Conservation (phyloP, 2,329 filamentous ascomycete species). For the Colletotrichum noveboracense region DNA sequence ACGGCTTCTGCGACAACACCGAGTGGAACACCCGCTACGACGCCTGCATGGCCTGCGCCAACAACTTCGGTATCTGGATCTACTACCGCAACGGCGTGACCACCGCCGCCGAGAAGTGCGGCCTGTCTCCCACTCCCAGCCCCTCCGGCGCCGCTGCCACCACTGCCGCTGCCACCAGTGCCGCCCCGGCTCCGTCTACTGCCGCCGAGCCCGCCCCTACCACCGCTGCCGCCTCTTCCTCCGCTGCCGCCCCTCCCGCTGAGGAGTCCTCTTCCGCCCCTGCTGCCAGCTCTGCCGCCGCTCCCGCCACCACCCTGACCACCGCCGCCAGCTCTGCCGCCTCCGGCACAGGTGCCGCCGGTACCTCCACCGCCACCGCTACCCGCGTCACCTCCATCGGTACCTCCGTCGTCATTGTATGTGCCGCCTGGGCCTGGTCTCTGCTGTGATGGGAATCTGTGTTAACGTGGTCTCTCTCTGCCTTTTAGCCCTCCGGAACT, state of each 20-base stretch:
- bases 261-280: background rate
- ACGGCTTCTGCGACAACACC: slow-evolving; percentile 40
- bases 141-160: slow-evolving; percentile 11
- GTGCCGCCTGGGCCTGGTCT: slow-evolving; percentile 13
- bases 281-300: background rate
- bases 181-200: background rate
- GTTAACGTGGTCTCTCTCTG: background rate
- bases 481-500: slow-evolving; percentile 5
- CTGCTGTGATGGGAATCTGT: background rate
- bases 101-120: slow-evolving; percentile 29
- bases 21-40: slow-evolving; percentile 45
- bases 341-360: background rate
- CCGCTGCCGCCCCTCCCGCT: background rate
- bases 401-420: slow-evolving; percentile 12
- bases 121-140: slow-evolving; percentile 2
- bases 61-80: slow-evolving; percentile 48
- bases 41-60: slow-evolving; percentile 47
- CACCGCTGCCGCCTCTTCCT: background rate
- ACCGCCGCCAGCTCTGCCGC: background rate
- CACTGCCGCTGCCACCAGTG: background rate
- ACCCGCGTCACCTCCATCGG: slow-evolving; percentile 8
- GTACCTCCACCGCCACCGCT: background rate
- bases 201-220: background rate
- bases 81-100: slow-evolving; percentile 44
- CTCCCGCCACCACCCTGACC: background rate